phyloP scores from a whole-genome alignment of 2,329 filamentous ascomycete genomes.

The Acarospora socialis region DNA sequence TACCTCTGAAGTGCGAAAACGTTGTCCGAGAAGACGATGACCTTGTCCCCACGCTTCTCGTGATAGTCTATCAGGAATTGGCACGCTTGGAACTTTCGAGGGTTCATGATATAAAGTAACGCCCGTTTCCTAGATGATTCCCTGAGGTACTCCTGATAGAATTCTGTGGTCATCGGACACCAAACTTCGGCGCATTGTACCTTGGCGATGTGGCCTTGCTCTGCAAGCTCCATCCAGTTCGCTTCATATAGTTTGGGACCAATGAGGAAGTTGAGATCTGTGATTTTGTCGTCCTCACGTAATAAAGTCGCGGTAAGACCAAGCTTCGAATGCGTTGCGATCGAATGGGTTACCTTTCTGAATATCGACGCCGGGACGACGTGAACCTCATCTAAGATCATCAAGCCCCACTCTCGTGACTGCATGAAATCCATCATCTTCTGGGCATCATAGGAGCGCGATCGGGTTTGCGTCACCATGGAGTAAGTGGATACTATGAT shows the following conservation, averaged over 20 bases:
- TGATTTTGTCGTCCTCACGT: conserved; percentile 96
- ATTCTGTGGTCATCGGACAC: conserved; percentile 98
- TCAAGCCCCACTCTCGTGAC: conserved; percentile 84
- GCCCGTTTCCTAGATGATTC: conserved; percentile 52
- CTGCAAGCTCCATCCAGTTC: conserved; percentile 97
- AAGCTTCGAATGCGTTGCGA: conserved; percentile 90
- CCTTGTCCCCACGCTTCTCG: conserved; percentile 85
- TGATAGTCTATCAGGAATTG: conserved; percentile 98
- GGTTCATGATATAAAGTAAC: conserved; percentile 91
- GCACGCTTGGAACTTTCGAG: conserved; percentile 88
- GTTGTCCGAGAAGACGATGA: conserved; percentile 97
- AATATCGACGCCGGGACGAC: conserved; percentile 96
- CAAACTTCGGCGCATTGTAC: conserved; percentile 98
- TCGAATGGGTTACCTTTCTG: conserved; percentile 78
- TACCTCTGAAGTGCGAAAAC: conserved; percentile 84
- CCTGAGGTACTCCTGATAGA: conserved; percentile 84
- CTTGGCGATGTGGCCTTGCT: conserved; percentile 90
- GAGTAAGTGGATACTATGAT: conserved; percentile 97
- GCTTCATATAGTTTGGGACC: conserved; percentile 96
- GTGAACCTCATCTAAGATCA: conserved; percentile 95
- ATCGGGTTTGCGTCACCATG: conserved; percentile 89
- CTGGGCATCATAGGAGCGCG: conserved; percentile 78
- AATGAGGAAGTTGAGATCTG: conserved; percentile 91
- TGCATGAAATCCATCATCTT: conserved; percentile 96
- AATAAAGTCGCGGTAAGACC: conserved; percentile 87